Evolutionary conservation across 805 yeast genomes (phyloP).

Genomic region (Alloascoidea hylecoeti): DNA sequence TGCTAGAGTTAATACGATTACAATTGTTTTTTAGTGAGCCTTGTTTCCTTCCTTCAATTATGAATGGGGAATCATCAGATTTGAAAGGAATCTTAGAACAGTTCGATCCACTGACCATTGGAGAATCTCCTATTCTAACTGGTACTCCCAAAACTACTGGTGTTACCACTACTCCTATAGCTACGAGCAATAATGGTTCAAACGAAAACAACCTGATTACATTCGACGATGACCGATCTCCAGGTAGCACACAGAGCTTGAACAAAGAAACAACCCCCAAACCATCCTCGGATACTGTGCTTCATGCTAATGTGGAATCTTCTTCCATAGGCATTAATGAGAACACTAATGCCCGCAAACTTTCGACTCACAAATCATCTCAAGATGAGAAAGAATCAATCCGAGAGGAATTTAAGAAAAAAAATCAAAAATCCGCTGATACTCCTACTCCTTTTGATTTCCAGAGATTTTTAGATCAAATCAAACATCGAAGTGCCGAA

Average conservation of each 20-base stretch:
- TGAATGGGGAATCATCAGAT: conserved; percentile 3
- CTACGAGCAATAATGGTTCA: background rate
- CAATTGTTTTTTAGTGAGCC: conserved; percentile 1
- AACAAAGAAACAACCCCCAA: background rate
- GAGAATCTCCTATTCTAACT: no score
- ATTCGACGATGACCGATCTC: background rate
- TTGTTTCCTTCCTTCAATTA: background rate
- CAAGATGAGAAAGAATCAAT: background rate
- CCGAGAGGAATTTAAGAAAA: conserved; percentile 1
- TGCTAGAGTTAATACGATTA: background rate
- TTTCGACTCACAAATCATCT: background rate
- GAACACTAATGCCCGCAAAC: no score
- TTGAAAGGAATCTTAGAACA: conserved; percentile 11
- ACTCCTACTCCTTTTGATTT: conserved; percentile 52
- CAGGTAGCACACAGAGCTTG: background rate
- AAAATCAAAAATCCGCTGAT: conserved; percentile 8
- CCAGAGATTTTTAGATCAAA: conserved; percentile 58
- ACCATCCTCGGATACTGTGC: background rate
- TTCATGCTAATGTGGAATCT: no score
- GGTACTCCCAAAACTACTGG: background rate
- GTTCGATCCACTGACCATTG: conserved; percentile 11
- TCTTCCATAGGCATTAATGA: no score
- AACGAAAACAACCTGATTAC: no score
- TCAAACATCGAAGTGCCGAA: conserved; percentile 67
- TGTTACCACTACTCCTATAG: background rate